These are phyloP conservation scores for Saksenaea oblongispora DNA, from an alignment of 371 early-diverging fungal genomes.

Conservation along the genomic window DNA sequence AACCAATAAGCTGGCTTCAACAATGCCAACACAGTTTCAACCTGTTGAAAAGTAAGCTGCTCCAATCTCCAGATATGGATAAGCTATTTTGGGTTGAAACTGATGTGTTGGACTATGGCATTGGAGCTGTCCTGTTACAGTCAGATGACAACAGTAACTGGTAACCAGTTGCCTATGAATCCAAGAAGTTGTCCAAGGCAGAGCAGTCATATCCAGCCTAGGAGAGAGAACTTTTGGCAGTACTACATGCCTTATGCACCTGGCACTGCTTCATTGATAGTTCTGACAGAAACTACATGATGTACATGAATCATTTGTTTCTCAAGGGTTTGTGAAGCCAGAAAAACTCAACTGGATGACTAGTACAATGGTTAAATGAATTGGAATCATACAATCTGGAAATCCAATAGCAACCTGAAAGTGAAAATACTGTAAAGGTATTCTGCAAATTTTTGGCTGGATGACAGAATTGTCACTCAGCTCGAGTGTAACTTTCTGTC, in stretches of 20 bases:
- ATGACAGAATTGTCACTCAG: no score
- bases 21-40: constrained; percentile 12
- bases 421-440: constrained; percentile 21
- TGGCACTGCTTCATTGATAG: constrained; percentile 15
- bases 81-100: constrained; percentile 28
- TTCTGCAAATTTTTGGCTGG: no score
- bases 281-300: constrained; percentile 12
- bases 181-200: constrained; percentile 27
- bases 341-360: constrained; percentile 2
- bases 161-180: constrained; percentile 38
- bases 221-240: constrained; percentile 35
- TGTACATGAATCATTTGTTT: constrained; percentile 52
- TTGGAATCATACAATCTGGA: constrained; percentile 21
- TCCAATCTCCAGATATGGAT: constrained; percentile 19
- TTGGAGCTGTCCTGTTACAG: constrained; percentile 39
- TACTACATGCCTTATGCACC: constrained; percentile 15
- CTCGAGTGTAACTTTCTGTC: no score
- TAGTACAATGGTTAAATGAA: constrained; percentile 17
- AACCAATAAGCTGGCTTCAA: constrained; percentile 7
- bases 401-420: constrained; percentile 1
- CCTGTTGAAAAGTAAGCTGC: not conserved
- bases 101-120: constrained; percentile 31
- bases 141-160: constrained; percentile 16
- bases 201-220: constrained; percentile 25
- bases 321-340: constrained; percentile 19